Conservation (phyloP, 768 basidiomycete species). For the Pulveroboletus sp. region DNA sequence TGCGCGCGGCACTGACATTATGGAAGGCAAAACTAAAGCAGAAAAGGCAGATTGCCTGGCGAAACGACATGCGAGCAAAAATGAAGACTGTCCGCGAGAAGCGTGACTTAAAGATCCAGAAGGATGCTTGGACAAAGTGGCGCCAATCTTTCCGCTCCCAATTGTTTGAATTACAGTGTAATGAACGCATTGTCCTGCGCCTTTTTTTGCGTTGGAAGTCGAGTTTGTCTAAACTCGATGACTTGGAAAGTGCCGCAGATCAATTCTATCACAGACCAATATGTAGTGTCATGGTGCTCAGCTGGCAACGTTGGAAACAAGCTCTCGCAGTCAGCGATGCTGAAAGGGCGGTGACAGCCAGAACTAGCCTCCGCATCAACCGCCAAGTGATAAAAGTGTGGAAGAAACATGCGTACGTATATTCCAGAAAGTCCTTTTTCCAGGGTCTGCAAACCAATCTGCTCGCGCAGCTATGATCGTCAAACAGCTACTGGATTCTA, state of each 20-base stretch:
- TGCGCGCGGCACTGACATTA: constrained; percentile 37
- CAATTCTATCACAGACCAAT: constrained; percentile 38
- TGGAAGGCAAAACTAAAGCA: constrained; percentile 58
- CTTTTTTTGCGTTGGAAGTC: constrained; percentile 53
- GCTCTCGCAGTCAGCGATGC: constrained; percentile 39
- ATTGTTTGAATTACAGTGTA: constrained; percentile 49
- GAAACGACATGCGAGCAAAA: constrained; percentile 63
- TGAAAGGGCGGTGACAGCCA: constrained; percentile 42
- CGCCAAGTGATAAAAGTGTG: constrained; percentile 47
- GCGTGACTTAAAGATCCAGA: constrained; percentile 48
- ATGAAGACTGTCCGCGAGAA: constrained; percentile 60
- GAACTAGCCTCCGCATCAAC: constrained; percentile 46
- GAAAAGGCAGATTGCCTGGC: constrained; percentile 56
- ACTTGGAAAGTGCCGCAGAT: constrained; percentile 48
- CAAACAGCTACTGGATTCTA: constrained; percentile 42
- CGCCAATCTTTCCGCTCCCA: constrained; percentile 49
- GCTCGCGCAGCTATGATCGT: constrained; percentile 37
- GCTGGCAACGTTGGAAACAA: constrained; percentile 58
- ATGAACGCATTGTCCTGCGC: constrained; percentile 38
- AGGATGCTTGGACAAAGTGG: constrained; percentile 66
- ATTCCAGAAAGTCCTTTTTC: not conserved
- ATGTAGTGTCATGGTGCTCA: constrained; percentile 34
- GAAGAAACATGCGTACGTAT: constrained; percentile 52
- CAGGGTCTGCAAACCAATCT: constrained; percentile 3
- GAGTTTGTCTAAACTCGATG: constrained; percentile 36